Percentiles rank a stretch among this genome's conserved stretches.
phyloP scores from a whole-genome alignment of 1,284 basidiomycete species.

The Omphalotus olearius region DNA sequence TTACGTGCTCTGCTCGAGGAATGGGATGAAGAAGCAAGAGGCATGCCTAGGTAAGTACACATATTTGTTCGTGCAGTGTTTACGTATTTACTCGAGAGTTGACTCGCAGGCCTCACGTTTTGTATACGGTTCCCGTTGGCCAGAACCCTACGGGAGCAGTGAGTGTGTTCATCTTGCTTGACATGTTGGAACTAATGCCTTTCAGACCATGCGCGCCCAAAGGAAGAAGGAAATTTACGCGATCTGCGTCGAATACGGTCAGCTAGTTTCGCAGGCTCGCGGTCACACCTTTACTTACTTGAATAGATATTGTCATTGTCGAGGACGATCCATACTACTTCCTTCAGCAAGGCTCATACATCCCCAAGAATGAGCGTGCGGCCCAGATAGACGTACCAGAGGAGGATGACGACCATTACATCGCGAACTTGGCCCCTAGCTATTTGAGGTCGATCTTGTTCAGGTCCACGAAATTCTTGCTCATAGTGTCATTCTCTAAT shows the following conservation, averaged over 20 bases:
- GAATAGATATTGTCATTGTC: slow-evolving; percentile 61
- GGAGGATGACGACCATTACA: slow-evolving; percentile 37
- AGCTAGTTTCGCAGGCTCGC: slow-evolving; percentile 13
- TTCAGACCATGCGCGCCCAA: slow-evolving; percentile 55
- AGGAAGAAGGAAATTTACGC: slow-evolving; percentile 80
- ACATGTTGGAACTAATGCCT: not conserved
- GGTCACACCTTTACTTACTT: not conserved
- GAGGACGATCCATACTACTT: slow-evolving; percentile 86
- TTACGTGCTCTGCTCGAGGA: slow-evolving; percentile 56
- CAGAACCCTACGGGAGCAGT: slow-evolving; percentile 82
- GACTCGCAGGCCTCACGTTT: slow-evolving; percentile 56
- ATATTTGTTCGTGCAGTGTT: not conserved
- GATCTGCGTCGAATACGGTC: slow-evolving; percentile 75
- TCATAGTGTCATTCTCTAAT: slow-evolving; percentile 1
- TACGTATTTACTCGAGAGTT: not conserved
- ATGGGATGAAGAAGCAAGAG: slow-evolving; percentile 63
- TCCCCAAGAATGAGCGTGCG: slow-evolving; percentile 38
- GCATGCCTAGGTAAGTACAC: slow-evolving; percentile 46
- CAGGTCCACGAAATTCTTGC: not conserved
- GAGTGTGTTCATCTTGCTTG: slow-evolving; percentile 22
- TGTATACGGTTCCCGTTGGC: slow-evolving; percentile 73
- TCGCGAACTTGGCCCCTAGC: slow-evolving; percentile 57
- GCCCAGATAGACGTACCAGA: slow-evolving; percentile 14
- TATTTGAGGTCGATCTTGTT: slow-evolving; percentile 53
- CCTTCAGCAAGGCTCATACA: slow-evolving; percentile 57